phyloP scores from a whole-genome alignment of 352 stramenopile species.

The Globisporangium recalcitrans region DNA sequence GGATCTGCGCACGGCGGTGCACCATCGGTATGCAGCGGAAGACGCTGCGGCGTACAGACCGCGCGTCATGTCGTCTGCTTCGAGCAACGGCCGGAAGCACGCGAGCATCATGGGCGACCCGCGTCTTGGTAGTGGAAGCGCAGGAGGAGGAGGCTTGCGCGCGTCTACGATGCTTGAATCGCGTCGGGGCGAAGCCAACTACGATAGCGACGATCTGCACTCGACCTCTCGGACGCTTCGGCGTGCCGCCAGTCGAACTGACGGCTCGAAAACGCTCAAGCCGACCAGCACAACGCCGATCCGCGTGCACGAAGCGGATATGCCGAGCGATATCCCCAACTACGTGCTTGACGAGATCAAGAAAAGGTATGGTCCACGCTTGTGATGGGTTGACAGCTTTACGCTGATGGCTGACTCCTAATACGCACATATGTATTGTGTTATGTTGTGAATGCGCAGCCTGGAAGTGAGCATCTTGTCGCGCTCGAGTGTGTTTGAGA shows the following conservation, averaged over 20 bases:
- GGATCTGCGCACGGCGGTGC: constrained; percentile 10
- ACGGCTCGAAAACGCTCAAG: constrained; percentile 10
- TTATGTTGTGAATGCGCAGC: constrained; percentile 12
- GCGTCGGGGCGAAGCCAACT: constrained; percentile 3
- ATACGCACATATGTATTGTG: background rate
- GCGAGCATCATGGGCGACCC: background rate
- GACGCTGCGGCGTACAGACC: constrained; percentile 10
- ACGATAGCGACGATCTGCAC: constrained; percentile 12
- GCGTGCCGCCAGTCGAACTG: constrained; percentile 1
- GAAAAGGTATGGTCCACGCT: constrained; percentile 26
- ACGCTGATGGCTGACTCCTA: background rate
- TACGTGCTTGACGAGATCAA: constrained; percentile 53
- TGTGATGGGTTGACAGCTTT: background rate
- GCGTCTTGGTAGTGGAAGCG: background rate
- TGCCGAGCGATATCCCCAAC: constrained; percentile 37
- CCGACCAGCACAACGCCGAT: constrained; percentile 22
- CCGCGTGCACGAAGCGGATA: constrained; percentile 37
- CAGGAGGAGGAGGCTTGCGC: background rate
- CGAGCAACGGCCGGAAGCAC: background rate
- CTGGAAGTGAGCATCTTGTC: constrained; percentile 60
- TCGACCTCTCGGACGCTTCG: background rate
- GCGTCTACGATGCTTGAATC: constrained; percentile 5
- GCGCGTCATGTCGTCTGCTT: constrained; percentile 13
- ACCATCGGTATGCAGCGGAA: constrained; percentile 11
- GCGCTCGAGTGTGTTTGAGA: constrained; percentile 53